A percentile compares a stretch with the other conserved stretches of the same genome.
phyloP scores from a whole-genome alignment of 202 grass and related monocot genomes.

The Panicum hallii region DNA sequence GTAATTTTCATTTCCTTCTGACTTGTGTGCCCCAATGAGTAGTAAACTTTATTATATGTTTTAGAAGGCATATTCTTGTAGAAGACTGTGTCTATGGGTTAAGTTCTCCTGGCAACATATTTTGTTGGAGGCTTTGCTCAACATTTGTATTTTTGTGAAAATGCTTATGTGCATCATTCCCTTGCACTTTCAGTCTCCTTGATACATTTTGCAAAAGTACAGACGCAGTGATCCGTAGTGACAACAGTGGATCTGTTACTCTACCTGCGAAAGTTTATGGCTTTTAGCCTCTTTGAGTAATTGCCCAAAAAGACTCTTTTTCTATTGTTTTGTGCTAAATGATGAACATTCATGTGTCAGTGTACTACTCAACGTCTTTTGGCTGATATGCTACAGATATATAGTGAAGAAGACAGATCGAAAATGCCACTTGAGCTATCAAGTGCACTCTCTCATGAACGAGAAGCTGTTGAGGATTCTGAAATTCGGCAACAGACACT shows the following conservation, averaged over 20 bases:
- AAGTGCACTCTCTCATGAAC: slow-evolving; percentile 86
- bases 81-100: neutral
- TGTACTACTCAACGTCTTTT: neutral
- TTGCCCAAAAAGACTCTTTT: neutral
- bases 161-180: slow-evolving; percentile 2
- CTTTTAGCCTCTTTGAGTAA: slow-evolving; percentile 5
- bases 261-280: neutral
- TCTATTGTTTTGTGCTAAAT: slow-evolving; percentile 32
- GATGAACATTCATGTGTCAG: slow-evolving; percentile 25
- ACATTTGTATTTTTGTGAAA: slow-evolving; percentile 10
- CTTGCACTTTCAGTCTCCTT: neutral
- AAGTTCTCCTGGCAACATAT: slow-evolving; percentile 8
- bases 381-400: slow-evolving; percentile 63
- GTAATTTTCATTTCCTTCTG: slow-evolving; percentile 3
- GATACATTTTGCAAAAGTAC: neutral
- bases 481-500: slow-evolving; percentile 86
- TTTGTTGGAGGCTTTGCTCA: neutral
- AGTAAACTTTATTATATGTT: neutral
- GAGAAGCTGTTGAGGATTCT: slow-evolving; percentile 83
- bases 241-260: neutral
- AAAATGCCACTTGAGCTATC: slow-evolving; percentile 92
- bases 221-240: neutral
- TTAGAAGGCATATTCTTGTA: neutral
- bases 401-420: slow-evolving; percentile 75
- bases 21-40: neutral